Evolutionary conservation across 2,329 filamentous ascomycete genomes (phyloP).

Genomic region (Neofusicoccum laricinum): DNA sequence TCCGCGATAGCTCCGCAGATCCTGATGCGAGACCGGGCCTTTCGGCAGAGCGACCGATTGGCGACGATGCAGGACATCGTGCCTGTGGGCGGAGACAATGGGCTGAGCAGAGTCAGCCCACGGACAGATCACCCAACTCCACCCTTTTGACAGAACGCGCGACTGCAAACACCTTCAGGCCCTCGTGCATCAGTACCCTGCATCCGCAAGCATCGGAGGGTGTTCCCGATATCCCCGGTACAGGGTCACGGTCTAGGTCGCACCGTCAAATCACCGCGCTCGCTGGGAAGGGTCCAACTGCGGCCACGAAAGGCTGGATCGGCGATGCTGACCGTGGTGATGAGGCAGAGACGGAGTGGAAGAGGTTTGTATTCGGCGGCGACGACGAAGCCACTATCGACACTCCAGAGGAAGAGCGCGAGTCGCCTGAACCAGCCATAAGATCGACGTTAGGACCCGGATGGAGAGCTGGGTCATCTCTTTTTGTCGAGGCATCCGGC

Average conservation of each 20-base stretch:
- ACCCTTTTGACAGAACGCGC: background rate
- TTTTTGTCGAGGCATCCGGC: conserved; percentile 1
- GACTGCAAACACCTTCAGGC: background rate
- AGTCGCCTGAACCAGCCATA: conserved; percentile 7
- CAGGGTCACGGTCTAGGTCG: background rate
- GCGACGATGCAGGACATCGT: background rate
- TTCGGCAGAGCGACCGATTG: conserved; percentile 9
- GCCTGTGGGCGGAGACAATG: background rate
- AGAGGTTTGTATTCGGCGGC: conserved; percentile 30
- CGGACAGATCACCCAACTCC: background rate
- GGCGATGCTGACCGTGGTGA: conserved; percentile 9
- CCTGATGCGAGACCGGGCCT: background rate
- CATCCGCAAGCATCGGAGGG: conserved; percentile 5
- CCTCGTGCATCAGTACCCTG: background rate
- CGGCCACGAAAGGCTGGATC: conserved; percentile 6
- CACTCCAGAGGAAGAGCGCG: background rate
- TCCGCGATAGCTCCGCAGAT: background rate
- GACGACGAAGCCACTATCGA: conserved; percentile 14
- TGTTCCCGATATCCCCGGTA: background rate
- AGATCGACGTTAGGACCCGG: background rate
- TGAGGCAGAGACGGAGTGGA: conserved; percentile 31
- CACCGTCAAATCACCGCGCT: background rate
- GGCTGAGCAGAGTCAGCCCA: conserved; percentile 1
- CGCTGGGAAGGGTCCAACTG: background rate
- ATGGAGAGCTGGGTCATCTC: background rate